Evolutionary conservation across 2,329 filamentous ascomycete species (phyloP).

Genomic region (Hymenoscyphus linearis): DNA sequence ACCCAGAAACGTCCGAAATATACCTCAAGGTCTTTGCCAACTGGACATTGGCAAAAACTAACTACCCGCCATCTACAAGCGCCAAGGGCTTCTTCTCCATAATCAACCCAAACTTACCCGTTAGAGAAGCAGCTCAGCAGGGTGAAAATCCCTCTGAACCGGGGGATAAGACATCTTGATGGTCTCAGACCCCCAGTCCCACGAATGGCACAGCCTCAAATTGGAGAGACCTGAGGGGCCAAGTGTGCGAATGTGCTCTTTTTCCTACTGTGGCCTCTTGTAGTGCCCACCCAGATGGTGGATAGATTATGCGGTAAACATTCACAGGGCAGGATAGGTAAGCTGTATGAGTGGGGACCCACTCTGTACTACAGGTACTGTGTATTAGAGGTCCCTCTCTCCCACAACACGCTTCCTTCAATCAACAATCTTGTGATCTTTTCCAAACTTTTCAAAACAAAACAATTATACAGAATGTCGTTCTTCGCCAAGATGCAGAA

Average conservation of each 20-base stretch:
- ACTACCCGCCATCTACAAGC: neutral
- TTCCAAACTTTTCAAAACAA: neutral
- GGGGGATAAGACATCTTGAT: neutral
- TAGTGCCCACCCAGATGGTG: neutral
- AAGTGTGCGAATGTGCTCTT: neutral
- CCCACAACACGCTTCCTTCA: neutral
- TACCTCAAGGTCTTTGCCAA: neutral
- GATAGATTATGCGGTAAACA: neutral
- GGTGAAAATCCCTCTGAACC: neutral
- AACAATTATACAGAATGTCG: neutral
- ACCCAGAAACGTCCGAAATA: neutral
- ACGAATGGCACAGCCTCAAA: slow-evolving; percentile 5
- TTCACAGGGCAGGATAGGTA: neutral
- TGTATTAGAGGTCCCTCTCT: slow-evolving; percentile 1
- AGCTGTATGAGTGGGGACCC: neutral
- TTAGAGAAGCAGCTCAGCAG: neutral
- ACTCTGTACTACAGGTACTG: neutral
- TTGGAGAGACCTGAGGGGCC: neutral
- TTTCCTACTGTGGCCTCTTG: neutral
- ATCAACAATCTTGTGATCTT: neutral
- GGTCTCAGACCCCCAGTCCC: neutral
- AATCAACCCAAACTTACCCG: neutral
- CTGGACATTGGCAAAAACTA: neutral
- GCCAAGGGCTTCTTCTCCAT: neutral
- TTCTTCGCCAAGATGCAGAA: slow-evolving; percentile 17